Conservation (phyloP, 805 yeast genomes). For the Ogataea minuta region DNA sequence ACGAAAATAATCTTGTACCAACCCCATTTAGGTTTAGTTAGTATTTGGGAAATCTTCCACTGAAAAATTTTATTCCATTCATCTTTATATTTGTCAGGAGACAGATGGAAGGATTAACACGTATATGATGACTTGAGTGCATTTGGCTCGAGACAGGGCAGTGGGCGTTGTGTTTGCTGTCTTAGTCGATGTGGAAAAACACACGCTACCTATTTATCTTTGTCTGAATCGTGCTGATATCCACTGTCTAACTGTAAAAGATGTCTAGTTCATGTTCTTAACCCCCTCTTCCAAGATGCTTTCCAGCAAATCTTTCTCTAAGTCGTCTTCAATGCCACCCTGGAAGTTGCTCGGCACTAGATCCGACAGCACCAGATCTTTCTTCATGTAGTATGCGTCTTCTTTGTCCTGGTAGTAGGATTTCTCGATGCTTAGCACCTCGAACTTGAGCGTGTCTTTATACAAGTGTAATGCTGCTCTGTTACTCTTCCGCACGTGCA, state of each 20-base stretch:
- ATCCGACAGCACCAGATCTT: constrained; percentile 58
- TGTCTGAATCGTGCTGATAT: constrained; percentile 46
- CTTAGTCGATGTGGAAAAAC: constrained; percentile 95
- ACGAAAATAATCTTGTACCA: constrained; percentile 1
- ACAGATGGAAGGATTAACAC: constrained; percentile 9
- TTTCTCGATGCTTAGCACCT: constrained; percentile 76
- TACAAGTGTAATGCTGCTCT: constrained; percentile 92
- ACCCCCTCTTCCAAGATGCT: constrained; percentile 24
- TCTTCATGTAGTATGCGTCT: constrained; percentile 95
- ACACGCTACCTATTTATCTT: constrained; percentile 90
- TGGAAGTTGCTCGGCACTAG: constrained; percentile 58
- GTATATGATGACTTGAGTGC: constrained; percentile 93
- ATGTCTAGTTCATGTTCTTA: constrained; percentile 4
- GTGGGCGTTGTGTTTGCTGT: constrained; percentile 31
- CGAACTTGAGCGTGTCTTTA: constrained; percentile 79
- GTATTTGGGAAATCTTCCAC: constrained; percentile 2
- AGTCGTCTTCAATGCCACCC: constrained; percentile 54
- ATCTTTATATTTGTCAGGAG: constrained; percentile 15
- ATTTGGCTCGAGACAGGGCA: constrained; percentile 95
- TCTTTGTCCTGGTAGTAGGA: constrained; percentile 97
- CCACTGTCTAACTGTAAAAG: constrained; percentile 1
- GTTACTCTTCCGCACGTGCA: constrained; percentile 92
- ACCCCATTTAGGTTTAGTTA: constrained; percentile 3
- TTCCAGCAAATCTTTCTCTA: constrained; percentile 46
- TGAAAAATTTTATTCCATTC: constrained; percentile 13